A percentile compares a stretch with the other conserved stretches of the same genome.
phyloP scores from a whole-genome alignment of 2,329 filamentous ascomycete species.

The Huntiella decipiens region DNA sequence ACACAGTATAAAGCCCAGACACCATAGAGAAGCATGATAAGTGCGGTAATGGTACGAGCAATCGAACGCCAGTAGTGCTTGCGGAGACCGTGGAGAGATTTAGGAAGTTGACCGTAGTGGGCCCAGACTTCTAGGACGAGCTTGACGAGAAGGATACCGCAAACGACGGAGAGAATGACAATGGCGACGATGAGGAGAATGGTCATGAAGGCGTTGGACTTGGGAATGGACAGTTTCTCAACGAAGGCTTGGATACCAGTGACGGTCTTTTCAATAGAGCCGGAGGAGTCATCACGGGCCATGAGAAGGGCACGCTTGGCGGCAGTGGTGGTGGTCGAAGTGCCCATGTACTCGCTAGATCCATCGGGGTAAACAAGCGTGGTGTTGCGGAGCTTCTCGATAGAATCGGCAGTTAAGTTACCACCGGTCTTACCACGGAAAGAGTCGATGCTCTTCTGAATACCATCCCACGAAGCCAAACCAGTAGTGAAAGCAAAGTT shows the following conservation, averaged over 20 bases:
- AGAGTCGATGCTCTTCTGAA: conserved; percentile 67
- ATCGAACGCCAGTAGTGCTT: conserved; percentile 94
- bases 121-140: conserved; percentile 81
- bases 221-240: conserved; percentile 69
- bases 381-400: conserved; percentile 53
- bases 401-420: conserved; percentile 64
- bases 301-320: conserved; percentile 19
- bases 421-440: conserved; percentile 71
- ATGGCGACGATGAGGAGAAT: conserved; percentile 78
- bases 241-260: conserved; percentile 64
- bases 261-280: conserved; percentile 32
- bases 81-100: conserved; percentile 63
- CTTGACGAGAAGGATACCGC: conserved; percentile 77
- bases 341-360: conserved; percentile 26
- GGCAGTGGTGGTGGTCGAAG: conserved; percentile 30
- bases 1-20: conserved; percentile 93
- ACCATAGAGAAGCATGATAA: conserved; percentile 83
- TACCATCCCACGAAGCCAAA: conserved; percentile 59
- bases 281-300: conserved; percentile 12
- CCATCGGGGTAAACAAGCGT: conserved; percentile 54
- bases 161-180: conserved; percentile 62
- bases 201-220: conserved; percentile 91
- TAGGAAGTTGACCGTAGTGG: conserved; percentile 71
- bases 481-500: conserved; percentile 90
- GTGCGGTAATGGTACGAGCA: conserved; percentile 68